These are phyloP conservation scores for Corymbia maculata DNA, from an alignment of 345 rosid genomes.

Conservation along the genomic window DNA sequence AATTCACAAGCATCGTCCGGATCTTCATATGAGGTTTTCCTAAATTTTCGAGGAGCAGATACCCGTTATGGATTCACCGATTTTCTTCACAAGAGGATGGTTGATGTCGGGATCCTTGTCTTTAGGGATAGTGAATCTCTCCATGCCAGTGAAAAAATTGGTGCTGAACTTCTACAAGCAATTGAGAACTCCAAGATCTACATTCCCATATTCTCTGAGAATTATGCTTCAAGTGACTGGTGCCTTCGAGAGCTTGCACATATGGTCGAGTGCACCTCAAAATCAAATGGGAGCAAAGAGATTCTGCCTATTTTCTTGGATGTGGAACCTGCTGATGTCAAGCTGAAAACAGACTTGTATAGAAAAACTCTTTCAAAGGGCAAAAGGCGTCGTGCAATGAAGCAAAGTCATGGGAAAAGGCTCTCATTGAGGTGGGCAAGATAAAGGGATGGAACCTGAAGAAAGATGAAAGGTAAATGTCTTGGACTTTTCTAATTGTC, in stretches of 20 bases:
- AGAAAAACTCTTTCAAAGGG: not conserved
- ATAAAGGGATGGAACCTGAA: not conserved
- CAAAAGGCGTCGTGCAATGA: accelerated
- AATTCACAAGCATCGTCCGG: accelerated
- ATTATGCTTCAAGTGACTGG: not conserved
- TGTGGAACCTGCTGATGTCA: not conserved
- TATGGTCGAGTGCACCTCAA: not conserved
- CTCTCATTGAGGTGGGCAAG: not conserved
- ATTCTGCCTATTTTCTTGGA: not conserved
- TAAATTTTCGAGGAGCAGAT: not conserved
- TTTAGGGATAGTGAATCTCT: not conserved
- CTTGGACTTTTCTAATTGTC: not conserved
- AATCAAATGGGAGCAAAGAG: not conserved
- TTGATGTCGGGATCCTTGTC: not conserved
- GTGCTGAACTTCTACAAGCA: not conserved
- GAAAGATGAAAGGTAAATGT: not conserved
- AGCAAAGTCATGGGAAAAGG: not conserved
- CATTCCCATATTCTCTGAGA: not conserved
- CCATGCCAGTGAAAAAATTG: not conserved
- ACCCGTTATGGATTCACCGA: not conserved
- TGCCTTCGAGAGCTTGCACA: not conserved
- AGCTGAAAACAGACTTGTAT: not conserved
- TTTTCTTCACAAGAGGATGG: not conserved
- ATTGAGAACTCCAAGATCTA: not conserved
- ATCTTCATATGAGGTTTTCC: not conserved